Evolutionary conservation across 257 asterid species (phyloP), one percentile per base, ranked within the genome.

Genomic region (Nicotiana sylvestris): DNA sequence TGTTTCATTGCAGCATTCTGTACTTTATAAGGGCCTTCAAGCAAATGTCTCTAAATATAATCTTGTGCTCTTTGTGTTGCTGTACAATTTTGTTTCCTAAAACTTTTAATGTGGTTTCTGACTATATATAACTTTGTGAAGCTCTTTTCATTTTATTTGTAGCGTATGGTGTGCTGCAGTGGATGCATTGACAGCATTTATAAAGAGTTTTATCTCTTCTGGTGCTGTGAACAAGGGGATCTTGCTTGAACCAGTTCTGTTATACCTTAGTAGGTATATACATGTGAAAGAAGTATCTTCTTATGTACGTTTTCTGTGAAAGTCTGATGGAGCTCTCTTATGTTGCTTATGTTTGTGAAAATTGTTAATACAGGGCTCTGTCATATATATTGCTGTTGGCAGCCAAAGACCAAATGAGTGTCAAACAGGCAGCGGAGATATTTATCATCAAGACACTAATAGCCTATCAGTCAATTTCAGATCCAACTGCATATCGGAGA

Each of bases 111-210:
- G 64, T 15, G 15, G 80, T 76, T 76, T 76, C 25, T 51, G 25
- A 4, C 64, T 76, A 58, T 29, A 7, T 51, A 29, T 27, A 61
- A 76, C 64, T 27, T 29, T 51, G 66, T 87, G 83, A 65, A 78
- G 27, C 32, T 87, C 35, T 29, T 81, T 78, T 76, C 70, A 62
- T 70, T 84, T 57, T 78, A 72, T 84, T 76, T 93, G 96, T 82
- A 96, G 99, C 37, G 95, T 96, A 77, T 93, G 98, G 98, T 92
- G 97, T 85, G 97, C 98, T 82, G 98, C 99, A 86, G 82, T 94
- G 84, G 98, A 92, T 78, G 98, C 99, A 16, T 97, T 96, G 65
- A 88, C 96, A 4, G 89, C 95, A 83, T 96, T 91, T 60, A 86
- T 93, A 83, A 94, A 91, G 84, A 91, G 97, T 85, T 96, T 96